phyloP scores from a whole-genome alignment of 2,329 filamentous ascomycete species.

The Colletotrichum abscissum region DNA sequence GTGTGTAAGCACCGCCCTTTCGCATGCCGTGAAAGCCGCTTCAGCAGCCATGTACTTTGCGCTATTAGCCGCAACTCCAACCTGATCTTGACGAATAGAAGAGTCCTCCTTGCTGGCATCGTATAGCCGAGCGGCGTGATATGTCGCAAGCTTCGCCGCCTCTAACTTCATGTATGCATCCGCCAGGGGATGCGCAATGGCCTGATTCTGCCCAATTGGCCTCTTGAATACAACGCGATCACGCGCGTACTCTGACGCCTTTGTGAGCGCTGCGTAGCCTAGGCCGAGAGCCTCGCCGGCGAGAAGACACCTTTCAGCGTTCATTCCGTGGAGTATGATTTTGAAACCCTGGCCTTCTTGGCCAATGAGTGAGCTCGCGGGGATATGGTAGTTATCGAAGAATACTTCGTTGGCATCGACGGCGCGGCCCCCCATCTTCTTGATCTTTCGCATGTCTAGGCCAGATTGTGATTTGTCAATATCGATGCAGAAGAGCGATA shows the following conservation, averaged over 20 bases:
- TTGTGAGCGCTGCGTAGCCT: conserved; percentile 76
- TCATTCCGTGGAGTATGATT: conserved; percentile 83
- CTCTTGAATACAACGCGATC: conserved; percentile 75
- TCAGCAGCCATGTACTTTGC: conserved; percentile 79
- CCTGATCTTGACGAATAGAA: conserved; percentile 62
- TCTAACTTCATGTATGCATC: conserved; percentile 75
- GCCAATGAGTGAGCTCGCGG: conserved; percentile 74
- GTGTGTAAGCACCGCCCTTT: conserved; percentile 68
- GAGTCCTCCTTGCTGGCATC: conserved; percentile 63
- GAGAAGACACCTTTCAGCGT: conserved; percentile 79
- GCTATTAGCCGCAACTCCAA: conserved; percentile 75
- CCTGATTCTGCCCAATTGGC: conserved; percentile 75
- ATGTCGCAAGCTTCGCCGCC: conserved; percentile 72
- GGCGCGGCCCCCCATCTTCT: conserved; percentile 86
- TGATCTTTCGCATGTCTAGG: conserved; percentile 77
- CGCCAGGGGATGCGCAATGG: conserved; percentile 73
- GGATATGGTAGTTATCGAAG: conserved; percentile 81
- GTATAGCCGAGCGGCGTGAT: conserved; percentile 73
- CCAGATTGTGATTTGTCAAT: conserved; percentile 70
- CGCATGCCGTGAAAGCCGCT: conserved; percentile 71
- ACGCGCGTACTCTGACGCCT: conserved; percentile 73
- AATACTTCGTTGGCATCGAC: conserved; percentile 91
- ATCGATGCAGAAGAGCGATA: conserved; percentile 85
- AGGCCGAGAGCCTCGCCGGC: conserved; percentile 84
- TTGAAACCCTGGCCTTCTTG: conserved; percentile 82